Percentiles rank a stretch among this genome's conserved stretches.
Evolutionary conservation across 176 grass and related monocot species (phyloP).

Genomic region (Miscanthus lutarioriparius): DNA sequence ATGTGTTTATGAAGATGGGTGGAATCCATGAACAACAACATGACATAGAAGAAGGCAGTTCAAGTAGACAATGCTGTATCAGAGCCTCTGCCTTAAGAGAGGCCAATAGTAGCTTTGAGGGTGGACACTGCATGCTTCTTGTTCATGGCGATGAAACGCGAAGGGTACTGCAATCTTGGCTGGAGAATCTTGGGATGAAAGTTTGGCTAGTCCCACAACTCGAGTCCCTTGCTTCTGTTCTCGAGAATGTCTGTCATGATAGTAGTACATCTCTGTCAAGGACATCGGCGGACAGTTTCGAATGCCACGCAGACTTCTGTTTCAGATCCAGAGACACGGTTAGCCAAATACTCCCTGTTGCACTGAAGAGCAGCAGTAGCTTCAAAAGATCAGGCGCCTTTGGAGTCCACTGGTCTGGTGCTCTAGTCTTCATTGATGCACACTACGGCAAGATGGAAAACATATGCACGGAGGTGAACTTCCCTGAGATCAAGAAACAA

Average conservation of each 20-base stretch:
- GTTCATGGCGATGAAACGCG: constrained; percentile 57
- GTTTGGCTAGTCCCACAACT: constrained; percentile 40
- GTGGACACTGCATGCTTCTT: constrained; percentile 63
- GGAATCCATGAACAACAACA: background rate
- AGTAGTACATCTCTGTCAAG: background rate
- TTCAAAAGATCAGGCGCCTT: background rate
- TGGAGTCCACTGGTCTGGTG: background rate
- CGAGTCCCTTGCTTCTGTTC: constrained; percentile 32
- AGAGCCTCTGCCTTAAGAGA: constrained; percentile 19
- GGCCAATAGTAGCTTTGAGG: constrained; percentile 31
- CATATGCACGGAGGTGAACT: constrained; percentile 24
- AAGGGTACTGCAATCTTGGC: constrained; percentile 57
- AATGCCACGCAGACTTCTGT: constrained; percentile 5
- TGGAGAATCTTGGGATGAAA: constrained; percentile 58
- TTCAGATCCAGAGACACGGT: constrained; percentile 41
- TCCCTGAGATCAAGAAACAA: constrained; percentile 14
- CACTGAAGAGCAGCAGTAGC: constrained; percentile 1
- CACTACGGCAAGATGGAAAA: constrained; percentile 26
- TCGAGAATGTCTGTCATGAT: constrained; percentile 45
- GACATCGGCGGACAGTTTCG: background rate
- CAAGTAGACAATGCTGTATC: background rate
- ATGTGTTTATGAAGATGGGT: constrained; percentile 49
- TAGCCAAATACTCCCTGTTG: constrained; percentile 22
- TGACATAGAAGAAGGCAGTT: constrained; percentile 31
- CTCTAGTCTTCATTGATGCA: constrained; percentile 52